Percentiles rank a stretch among this genome's conserved stretches.
Evolutionary conservation across 2,329 filamentous ascomycete species (phyloP).

Genomic region (Clonostachys rhizophaga): DNA sequence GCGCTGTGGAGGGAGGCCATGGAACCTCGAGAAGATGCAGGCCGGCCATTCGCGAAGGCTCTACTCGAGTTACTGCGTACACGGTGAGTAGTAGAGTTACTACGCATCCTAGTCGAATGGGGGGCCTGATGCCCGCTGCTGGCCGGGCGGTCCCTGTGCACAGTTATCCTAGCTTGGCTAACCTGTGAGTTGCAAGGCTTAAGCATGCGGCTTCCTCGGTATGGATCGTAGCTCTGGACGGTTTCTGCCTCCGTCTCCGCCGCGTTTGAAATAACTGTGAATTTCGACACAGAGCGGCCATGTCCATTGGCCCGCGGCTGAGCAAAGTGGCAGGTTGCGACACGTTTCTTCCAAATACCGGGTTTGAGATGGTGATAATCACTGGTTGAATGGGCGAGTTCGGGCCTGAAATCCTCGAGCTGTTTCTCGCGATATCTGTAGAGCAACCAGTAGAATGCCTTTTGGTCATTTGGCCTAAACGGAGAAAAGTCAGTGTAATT

Average conservation of each 20-base stretch:
- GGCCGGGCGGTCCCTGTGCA: slow-evolving; percentile 49
- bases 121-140: slow-evolving; percentile 10
- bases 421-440: slow-evolving; percentile 78
- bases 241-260: slow-evolving; percentile 46
- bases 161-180: slow-evolving; percentile 62
- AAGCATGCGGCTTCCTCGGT: slow-evolving; percentile 59
- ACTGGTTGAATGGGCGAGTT: slow-evolving; percentile 79
- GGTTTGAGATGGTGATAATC: slow-evolving; percentile 81
- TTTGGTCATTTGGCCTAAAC: slow-evolving; percentile 78
- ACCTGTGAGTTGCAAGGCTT: slow-evolving; percentile 37
- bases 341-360: slow-evolving; percentile 50
- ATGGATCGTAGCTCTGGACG: slow-evolving; percentile 75
- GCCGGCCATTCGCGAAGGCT: slow-evolving; percentile 17
- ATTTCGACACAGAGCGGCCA: slow-evolving; percentile 51
- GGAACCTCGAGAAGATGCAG: slow-evolving; percentile 32
- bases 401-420: slow-evolving; percentile 79
- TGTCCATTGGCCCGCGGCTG: slow-evolving; percentile 38
- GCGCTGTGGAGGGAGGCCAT: slow-evolving; percentile 45
- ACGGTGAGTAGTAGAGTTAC: slow-evolving; percentile 24
- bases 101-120: slow-evolving; percentile 24
- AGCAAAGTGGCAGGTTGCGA: slow-evolving; percentile 58
- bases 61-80: slow-evolving; percentile 18
- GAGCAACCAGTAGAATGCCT: slow-evolving; percentile 86
- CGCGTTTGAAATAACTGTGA: slow-evolving; percentile 61
- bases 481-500: not conserved